These are phyloP conservation scores for Russula abietina DNA, from an alignment of 768 basidiomycete species.

Conservation along the genomic window DNA sequence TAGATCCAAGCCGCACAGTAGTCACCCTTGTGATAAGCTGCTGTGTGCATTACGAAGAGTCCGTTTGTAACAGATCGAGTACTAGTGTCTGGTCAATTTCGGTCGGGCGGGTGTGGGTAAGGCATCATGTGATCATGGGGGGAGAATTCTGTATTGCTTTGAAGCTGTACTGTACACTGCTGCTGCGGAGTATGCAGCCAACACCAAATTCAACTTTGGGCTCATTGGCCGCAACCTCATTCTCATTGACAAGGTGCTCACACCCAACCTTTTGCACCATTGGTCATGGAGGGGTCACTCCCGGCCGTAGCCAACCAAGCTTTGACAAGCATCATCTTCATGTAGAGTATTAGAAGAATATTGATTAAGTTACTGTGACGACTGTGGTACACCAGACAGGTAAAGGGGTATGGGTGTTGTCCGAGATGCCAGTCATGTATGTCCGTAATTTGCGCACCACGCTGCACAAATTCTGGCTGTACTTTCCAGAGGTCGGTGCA, in stretches of 20 bases:
- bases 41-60: too few relatives aligned
- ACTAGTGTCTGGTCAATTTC: too few relatives aligned
- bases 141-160: too few relatives aligned
- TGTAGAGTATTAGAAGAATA: neutral
- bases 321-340: slow-evolving; percentile 94
- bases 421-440: slow-evolving; percentile 35
- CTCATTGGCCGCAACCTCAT: slow-evolving; percentile 62
- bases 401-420: neutral
- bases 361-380: neutral
- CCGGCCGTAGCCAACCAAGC: slow-evolving; percentile 78
- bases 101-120: too few relatives aligned
- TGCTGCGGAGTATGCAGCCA: slow-evolving; percentile 67
- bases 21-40: too few relatives aligned
- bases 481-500: slow-evolving; percentile 82
- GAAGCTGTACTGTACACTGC: slow-evolving; percentile 60
- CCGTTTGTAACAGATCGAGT: too few relatives aligned
- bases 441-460: slow-evolving; percentile 61
- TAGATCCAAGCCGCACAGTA: too few relatives aligned
- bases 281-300: slow-evolving; percentile 73
- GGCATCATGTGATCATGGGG: too few relatives aligned
- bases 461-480: slow-evolving; percentile 68
- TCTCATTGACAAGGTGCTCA: slow-evolving; percentile 93
- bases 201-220: slow-evolving; percentile 99
- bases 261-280: slow-evolving; percentile 95
- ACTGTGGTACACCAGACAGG: neutral